These are phyloP conservation scores for Zasmidium citrigriseum DNA, from an alignment of 2,329 filamentous ascomycete genomes.

Conservation along the genomic window DNA sequence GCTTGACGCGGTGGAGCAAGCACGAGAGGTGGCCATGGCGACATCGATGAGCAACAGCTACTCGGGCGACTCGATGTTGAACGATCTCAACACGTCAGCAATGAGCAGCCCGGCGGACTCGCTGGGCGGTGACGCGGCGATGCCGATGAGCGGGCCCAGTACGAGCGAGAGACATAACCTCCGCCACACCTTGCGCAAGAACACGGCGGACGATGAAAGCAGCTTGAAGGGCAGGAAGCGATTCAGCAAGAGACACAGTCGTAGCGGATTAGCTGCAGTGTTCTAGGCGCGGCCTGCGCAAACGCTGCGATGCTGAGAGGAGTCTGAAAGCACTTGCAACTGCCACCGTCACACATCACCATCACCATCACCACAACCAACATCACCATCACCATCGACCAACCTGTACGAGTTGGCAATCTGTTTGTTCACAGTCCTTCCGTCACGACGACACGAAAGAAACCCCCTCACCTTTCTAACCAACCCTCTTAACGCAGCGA, in stretches of 20 bases:
- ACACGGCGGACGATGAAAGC: constrained; percentile 33
- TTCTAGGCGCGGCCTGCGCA: constrained; percentile 55
- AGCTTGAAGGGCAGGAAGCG: constrained; percentile 52
- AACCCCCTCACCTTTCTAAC: not conserved
- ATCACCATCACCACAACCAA: not conserved
- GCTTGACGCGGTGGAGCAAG: constrained; percentile 84
- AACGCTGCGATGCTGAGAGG: not conserved
- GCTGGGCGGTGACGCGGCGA: constrained; percentile 57
- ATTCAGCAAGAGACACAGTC: constrained; percentile 91
- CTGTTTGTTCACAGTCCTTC: not conserved
- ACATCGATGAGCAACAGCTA: constrained; percentile 64
- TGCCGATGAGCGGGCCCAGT: constrained; percentile 30
- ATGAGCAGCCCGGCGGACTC: constrained; percentile 78
- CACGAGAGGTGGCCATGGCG: constrained; percentile 78
- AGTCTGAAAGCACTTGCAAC: not conserved
- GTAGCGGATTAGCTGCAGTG: constrained; percentile 87
- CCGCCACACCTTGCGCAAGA: constrained; percentile 41
- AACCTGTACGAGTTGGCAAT: not conserved
- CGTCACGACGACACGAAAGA: not conserved
- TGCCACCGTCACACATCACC: not conserved
- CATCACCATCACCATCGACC: not conserved
- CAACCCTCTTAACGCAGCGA: constrained; percentile 3
- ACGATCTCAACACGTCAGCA: constrained; percentile 45
- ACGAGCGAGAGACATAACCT: constrained; percentile 26
- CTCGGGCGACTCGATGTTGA: constrained; percentile 52